phyloP scores from a whole-genome alignment of 805 yeast species.

The Saccharomyces cerevisiae region DNA sequence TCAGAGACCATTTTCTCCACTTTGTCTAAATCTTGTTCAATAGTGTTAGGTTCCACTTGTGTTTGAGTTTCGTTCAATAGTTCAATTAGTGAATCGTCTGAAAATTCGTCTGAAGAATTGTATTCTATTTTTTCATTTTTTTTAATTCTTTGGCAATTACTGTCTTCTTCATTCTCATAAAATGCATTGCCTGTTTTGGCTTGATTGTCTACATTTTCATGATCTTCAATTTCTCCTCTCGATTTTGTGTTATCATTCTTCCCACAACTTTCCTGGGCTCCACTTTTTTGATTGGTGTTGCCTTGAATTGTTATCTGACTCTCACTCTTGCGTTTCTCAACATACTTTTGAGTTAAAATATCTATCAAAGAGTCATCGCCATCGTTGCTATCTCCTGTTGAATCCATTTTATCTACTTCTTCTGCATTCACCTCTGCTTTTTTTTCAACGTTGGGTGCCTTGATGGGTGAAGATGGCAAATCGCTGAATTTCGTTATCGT shows the following conservation, averaged over 20 bases:
- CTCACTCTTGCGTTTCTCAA: slow-evolving; percentile 2
- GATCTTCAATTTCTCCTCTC: neutral
- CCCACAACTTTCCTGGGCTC: slow-evolving; percentile 3
- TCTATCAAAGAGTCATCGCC: slow-evolving; percentile 25
- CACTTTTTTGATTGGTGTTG: neutral
- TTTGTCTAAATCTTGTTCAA: neutral
- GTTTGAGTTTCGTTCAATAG: neutral
- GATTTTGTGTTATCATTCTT: neutral
- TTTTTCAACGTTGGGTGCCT: neutral
- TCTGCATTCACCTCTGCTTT: neutral
- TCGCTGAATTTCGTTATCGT: slow-evolving; percentile 6
- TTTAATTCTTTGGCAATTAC: neutral
- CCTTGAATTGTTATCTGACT: neutral
- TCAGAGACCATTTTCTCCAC: neutral
- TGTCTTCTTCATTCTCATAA: neutral
- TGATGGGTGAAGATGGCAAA: slow-evolving; percentile 25
- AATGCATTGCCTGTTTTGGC: neutral
- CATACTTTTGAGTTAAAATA: slow-evolving; percentile 19
- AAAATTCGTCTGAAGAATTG: neutral
- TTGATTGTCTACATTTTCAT: neutral
- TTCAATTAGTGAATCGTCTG: slow-evolving; percentile 1
- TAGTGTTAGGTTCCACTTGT: slow-evolving; percentile 9
- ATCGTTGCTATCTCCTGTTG: slow-evolving; percentile 7
- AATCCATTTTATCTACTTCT: neutral
- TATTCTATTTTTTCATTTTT: neutral